Percentiles rank a stretch among this genome's conserved stretches.
Conservation (phyloP, 2,329 filamentous ascomycete genomes). For the Hansfordia pulvinata region DNA sequence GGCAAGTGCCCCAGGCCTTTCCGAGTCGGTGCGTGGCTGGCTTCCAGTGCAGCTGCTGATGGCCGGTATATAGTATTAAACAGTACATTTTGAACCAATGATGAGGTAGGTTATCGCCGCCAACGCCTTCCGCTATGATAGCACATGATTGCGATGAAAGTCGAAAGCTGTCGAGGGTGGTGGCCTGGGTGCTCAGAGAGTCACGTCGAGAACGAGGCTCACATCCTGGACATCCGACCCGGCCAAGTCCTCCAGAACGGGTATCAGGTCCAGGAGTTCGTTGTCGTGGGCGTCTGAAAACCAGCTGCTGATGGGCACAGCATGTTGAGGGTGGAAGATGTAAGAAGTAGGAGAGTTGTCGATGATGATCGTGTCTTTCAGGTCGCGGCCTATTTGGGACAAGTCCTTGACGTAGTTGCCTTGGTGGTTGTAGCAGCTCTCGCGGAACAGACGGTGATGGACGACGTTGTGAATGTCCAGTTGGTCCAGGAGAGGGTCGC, state of each 20-base stretch:
- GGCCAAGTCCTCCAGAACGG: constrained; percentile 93
- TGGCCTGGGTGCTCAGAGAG: constrained; percentile 37
- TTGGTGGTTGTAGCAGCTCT: constrained; percentile 98
- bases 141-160: constrained; percentile 14
- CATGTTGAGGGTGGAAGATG: constrained; percentile 98
- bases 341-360: constrained; percentile 99
- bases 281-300: constrained; percentile 99
- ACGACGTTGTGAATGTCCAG: constrained; percentile 95
- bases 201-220: constrained; percentile 92
- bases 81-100: constrained; percentile 36
- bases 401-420: constrained; percentile 99
- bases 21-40: too few relatives aligned
- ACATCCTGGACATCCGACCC: constrained; percentile 83
- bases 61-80: constrained; percentile 40
- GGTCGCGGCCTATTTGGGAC: constrained; percentile 87
- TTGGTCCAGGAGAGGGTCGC: constrained; percentile 89
- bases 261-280: constrained; percentile 92
- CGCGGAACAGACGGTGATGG: constrained; percentile 89
- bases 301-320: constrained; percentile 98
- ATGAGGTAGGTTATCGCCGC: constrained; percentile 29
- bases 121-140: constrained; percentile 42
- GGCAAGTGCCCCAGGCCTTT: too few relatives aligned
- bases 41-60: too few relatives aligned
- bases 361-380: constrained; percentile 97
- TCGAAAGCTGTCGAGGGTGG: constrained; percentile 11